Evolutionary conservation across 176 grass and related monocot genomes (phyloP).

Genomic region (Chrysopogon serrulatus): DNA sequence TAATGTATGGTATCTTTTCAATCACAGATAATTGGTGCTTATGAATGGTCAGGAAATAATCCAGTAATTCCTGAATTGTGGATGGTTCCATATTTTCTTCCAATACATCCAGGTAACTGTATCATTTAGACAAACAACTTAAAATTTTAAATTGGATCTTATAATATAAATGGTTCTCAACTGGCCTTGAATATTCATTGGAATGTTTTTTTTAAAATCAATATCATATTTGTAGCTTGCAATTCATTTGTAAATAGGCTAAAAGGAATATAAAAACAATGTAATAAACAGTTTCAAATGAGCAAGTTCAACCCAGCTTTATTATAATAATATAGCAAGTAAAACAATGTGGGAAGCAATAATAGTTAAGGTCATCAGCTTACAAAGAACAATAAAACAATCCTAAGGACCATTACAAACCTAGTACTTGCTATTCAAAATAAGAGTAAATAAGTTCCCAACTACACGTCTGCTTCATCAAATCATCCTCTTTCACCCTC

Average conservation of each 20-base stretch:
- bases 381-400: neutral
- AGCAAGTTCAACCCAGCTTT: neutral
- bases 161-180: neutral
- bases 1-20: neutral
- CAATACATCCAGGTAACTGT: neutral
- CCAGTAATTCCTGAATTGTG: slow-evolving; percentile 1
- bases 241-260: neutral
- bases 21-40: neutral
- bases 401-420: neutral
- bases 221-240: neutral
- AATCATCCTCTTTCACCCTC: neutral
- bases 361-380: neutral
- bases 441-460: neutral
- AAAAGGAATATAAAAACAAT: neutral
- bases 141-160: neutral
- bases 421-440: neutral
- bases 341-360: neutral
- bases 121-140: neutral
- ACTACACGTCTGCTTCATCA: neutral
- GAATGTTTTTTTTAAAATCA: neutral
- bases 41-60: slow-evolving; percentile 1
- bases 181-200: neutral
- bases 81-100: neutral
- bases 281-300: neutral
- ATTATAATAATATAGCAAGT: neutral